phyloP scores from a whole-genome alignment of 1,139 yeast genomes.

The Geotrichum candidum region DNA sequence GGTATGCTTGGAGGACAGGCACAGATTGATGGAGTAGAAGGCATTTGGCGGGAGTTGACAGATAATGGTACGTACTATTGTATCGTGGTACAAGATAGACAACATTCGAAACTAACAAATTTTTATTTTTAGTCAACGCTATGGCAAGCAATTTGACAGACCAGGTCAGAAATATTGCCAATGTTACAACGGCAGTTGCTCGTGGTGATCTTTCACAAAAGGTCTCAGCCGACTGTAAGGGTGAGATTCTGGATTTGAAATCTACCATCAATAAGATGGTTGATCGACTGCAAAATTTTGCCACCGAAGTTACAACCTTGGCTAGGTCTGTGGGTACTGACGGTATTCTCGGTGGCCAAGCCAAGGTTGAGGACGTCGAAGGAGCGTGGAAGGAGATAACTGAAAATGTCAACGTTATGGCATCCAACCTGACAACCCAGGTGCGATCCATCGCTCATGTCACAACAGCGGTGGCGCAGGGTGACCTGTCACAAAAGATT shows the following conservation, averaged over 20 bases:
- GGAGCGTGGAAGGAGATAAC: conserved; percentile 93
- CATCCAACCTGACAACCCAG: conserved; percentile 80
- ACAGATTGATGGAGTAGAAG: conserved; percentile 73
- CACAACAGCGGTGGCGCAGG: conserved; percentile 89
- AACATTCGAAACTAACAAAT: background rate
- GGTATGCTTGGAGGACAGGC: conserved; percentile 89
- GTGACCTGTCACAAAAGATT: conserved; percentile 81
- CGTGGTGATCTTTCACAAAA: conserved; percentile 79
- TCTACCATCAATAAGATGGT: conserved; percentile 79
- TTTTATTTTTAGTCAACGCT: conserved; percentile 48
- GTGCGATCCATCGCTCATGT: conserved; percentile 87
- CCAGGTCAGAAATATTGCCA: conserved; percentile 84
- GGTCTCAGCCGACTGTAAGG: conserved; percentile 85
- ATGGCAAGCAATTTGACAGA: conserved; percentile 85
- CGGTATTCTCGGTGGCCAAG: conserved; percentile 87
- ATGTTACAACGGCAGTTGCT: conserved; percentile 91
- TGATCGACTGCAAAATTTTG: conserved; percentile 81
- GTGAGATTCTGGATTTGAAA: conserved; percentile 76
- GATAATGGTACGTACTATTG: conserved; percentile 48
- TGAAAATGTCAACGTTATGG: conserved; percentile 85
- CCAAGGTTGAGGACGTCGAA: conserved; percentile 85
- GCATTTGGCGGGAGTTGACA: conserved; percentile 84
- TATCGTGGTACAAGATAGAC: background rate
- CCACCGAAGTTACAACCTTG: conserved; percentile 80
- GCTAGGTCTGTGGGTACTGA: conserved; percentile 87